Base-by-base conservation (phyloP, 2,329 filamentous ascomycete genomes). In the Aureobasidium leucospermi region DNA sequence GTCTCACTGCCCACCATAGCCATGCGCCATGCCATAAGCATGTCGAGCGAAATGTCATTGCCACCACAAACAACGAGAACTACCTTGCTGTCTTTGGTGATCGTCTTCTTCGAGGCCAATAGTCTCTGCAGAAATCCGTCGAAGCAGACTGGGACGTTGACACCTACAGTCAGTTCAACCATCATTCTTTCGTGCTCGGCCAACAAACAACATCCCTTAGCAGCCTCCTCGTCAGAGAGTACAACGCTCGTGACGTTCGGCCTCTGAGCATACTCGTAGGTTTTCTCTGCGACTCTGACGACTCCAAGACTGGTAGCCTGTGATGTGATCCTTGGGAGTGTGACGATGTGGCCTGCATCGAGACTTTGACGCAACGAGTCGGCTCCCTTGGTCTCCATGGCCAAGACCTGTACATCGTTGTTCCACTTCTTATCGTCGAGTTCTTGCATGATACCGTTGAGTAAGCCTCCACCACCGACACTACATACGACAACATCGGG, bases 81-180 rank as follows among this genome's bases (percentile, higher is more conserved):
- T 4, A 96, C 82, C 64, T 89, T 89, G 70, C 85, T 87, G 61
- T 81, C 75, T 1, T 78, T 76, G 73, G 81, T 86, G 63, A 90
- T 80, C 34, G 81, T 80, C 39, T 86, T 83, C 57, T 59, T 59
- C 28, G 39, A 45, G 0, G 91, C 74, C 9, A 84, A 65, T 1
- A 70, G 74, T 65, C 79, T 77, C 68, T 85, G 80, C 67, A 95
- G 69, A 47, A 81, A 73, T 0, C 82, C 84, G 46, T 82, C 82
- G 67, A 89, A 90, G 60, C 79, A 85, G 3, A 83, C 71, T 1
- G 87, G 89, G 11, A 96, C 74, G 57, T 87, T 88, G 6, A 93
- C 90, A 0, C 92, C 92, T 70, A 93, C 96, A 0, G 91, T 85
- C 39, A 87, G 78, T 76, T 97, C 93, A 3, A 96, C 89, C 61